Evolutionary conservation across 805 yeast genomes (phyloP), one percentile per base, ranked within the genome.

Genomic region (Kuraishia floccosa): DNA sequence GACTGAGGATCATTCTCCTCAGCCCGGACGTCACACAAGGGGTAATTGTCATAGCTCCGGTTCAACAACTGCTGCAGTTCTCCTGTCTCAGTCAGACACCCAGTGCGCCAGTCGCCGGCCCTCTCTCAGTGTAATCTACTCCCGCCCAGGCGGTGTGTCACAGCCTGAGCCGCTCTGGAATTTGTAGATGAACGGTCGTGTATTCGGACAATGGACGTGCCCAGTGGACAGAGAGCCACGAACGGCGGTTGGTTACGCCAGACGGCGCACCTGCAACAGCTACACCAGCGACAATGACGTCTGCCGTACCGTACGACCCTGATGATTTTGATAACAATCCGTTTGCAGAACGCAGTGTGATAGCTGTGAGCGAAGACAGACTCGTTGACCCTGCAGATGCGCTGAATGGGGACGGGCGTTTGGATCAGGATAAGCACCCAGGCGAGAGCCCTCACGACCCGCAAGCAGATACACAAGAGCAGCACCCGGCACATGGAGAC

Each of bases 241-340:
- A n/a, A n/a, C n/a, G n/a, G n/a, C n/a, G n/a, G n/a, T n/a, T n/a
- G n/a, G n/a, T n/a, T n/a, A n/a, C n/a, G n/a, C n/a, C n/a, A n/a
- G n/a, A n/a, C n/a, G n/a, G n/a, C n/a, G n/a, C n/a, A n/a, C n/a
- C n/a, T n/a, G n/a, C n/a, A n/a, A n/a, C n/a, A n/a, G n/a, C n/a
- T n/a, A n/a, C n/a, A n/a, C n/a, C n/a, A n/a, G 22, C 22, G 10
- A 31, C 28, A 15, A 55, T 56, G 62, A 42, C 58, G 6, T 51
- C 60, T 20, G 55, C 60, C 11, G 50, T 51, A 9, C 56, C 60
- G 4, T 56, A 56, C 22, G 62, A 56, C 32, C 62, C 60, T 1
- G 77, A 72, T 33, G 76, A 69, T 35, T 64, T 68, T 36, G 78
- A 70, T 36, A 66, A 70, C 50, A 73, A 73, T 38, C 80, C 80